Base-by-base conservation (phyloP, 164 flowering plant species). In the Paratinospora sagittata region DNA sequence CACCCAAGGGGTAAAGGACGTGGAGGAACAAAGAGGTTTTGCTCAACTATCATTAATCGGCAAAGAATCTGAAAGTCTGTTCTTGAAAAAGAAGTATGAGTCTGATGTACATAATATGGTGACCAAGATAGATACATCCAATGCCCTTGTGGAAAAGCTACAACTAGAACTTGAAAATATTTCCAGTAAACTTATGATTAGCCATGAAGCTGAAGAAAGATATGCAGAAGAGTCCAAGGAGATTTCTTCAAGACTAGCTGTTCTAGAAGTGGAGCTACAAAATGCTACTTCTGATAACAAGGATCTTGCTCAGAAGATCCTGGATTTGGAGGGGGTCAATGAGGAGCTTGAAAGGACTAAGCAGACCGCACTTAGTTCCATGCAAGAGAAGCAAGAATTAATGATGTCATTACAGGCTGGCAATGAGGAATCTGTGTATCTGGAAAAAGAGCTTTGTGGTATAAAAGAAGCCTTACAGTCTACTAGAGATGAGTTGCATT, bases 161-260 rank as follows among this genome's bases (percentile, higher is more conserved):
- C 90, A 86, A 69, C 69, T 57, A 58, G 82, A 85, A 66, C 65
- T 88, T 45, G 88, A 87, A 67, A 75, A 76, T 60, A 27, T 90
- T 70, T 75, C 85, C n/a, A 72, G 79, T 63, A 90, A 75, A 71
- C 61, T 85, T 62, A 73, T 78, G 76, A 33, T 37, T 37, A 78
- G 82, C 71, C 75, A 78, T 70, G 93, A 87, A 72, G 82, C 77
- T 72, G 94, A 85, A 73, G 89, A 82, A 75, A 81, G 73, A 60
- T 70, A 78, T 72, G 72, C 77, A 19, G 78, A 69, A 72, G 76
- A 82, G 76, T 74, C 72, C 37, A 71, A 58, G 58, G 87, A 84
- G 58, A 75, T 90, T 68, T 66, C 81, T 16, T 77, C 83, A 75
- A 84, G 81, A 74, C 80, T 88, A 71, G 78, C 80, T 55, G 70